Evolutionary conservation across 495 filamentous ascomycete species (phyloP), one percentile per base, ranked within the genome.

Genomic region (Neurospora hispaniola): DNA sequence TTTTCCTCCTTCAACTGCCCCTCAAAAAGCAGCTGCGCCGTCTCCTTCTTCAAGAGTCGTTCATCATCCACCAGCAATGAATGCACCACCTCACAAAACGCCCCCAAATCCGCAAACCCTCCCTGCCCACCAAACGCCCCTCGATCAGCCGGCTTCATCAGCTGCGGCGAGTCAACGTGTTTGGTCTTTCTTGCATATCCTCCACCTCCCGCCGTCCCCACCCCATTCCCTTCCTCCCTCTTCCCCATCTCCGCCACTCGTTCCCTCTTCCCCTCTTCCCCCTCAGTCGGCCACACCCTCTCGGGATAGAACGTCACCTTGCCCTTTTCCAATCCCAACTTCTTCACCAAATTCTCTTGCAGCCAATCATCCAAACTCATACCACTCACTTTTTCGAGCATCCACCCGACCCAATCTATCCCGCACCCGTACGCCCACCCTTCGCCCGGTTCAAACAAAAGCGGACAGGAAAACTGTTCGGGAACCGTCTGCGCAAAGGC

Each of bases 381-480:
- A 23, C 81, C 80, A 0, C 74, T 74, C 0, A 82, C 20, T 5
- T 68, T 71, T 44, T 80, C 79, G 23, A 85, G 70, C 5, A 83
- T 38, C 8, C 72, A 69, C 0, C 83, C 82, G 0, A 74, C 81
- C 76, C 80, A 82, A 75, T 84, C 82, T 10, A 79, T 41, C 0
- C 78, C 76, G 8, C 70, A 70, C n/a, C 82, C 78, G 62, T 84
- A 83, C 1, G 59, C 73, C 81, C 81, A 85, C 4, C 76, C 76
- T 20, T 76, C 74, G 9, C 83, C 83, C 0, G 81, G 83, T 46
- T 82, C 78, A 70, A 80, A 83, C 1, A 80, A 20, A 1, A 85
- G 74, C 11, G 82, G 82, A 42, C 74, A 76, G 38, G 69, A 73
- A 69, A 78, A 80, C 16, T 75, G 70, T 10, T 72, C 74, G 8